phyloP scores from a whole-genome alignment of 2,329 filamentous ascomycete genomes.

The Penicillium oxalicum region DNA sequence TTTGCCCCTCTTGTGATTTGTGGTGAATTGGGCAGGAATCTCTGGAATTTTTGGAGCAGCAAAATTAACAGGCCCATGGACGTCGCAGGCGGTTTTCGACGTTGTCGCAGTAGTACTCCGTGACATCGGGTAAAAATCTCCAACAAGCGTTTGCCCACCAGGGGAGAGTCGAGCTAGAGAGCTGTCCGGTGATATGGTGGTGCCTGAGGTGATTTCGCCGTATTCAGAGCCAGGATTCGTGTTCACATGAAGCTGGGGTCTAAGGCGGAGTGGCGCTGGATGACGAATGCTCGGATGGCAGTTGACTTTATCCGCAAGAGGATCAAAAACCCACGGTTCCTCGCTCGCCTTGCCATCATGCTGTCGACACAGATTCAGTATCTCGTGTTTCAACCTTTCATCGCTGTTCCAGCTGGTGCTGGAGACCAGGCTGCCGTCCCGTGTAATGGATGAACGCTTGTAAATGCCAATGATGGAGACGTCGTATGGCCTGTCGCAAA shows the following conservation, averaged over 20 bases:
- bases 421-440: slow-evolving; percentile 29
- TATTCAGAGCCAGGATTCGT: slow-evolving; percentile 23
- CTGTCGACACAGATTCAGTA: slow-evolving; percentile 33
- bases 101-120: slow-evolving; percentile 28
- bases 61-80: slow-evolving; percentile 19
- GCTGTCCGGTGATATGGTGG: slow-evolving; percentile 22
- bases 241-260: slow-evolving; percentile 28
- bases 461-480: slow-evolving; percentile 35
- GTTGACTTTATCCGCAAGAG: slow-evolving; percentile 23
- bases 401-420: slow-evolving; percentile 33
- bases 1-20: slow-evolving; percentile 26
- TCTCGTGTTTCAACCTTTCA: slow-evolving; percentile 33
- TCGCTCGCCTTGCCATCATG: slow-evolving; percentile 27
- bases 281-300: slow-evolving; percentile 29
- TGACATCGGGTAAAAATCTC: slow-evolving; percentile 21
- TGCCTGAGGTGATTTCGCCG: slow-evolving; percentile 27
- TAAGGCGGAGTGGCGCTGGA: slow-evolving; percentile 25
- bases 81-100: slow-evolving; percentile 17
- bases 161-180: slow-evolving; percentile 13
- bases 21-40: slow-evolving; percentile 13
- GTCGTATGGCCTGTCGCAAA: slow-evolving; percentile 35
- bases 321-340: slow-evolving; percentile 20
- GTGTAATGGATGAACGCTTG: slow-evolving; percentile 15
- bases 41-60: slow-evolving; percentile 18
- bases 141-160: slow-evolving; percentile 15